A percentile compares a stretch with the other conserved stretches of the same genome.
phyloP scores from a whole-genome alignment of 208 protist species.

The Trypanosoma cruzi region DNA sequence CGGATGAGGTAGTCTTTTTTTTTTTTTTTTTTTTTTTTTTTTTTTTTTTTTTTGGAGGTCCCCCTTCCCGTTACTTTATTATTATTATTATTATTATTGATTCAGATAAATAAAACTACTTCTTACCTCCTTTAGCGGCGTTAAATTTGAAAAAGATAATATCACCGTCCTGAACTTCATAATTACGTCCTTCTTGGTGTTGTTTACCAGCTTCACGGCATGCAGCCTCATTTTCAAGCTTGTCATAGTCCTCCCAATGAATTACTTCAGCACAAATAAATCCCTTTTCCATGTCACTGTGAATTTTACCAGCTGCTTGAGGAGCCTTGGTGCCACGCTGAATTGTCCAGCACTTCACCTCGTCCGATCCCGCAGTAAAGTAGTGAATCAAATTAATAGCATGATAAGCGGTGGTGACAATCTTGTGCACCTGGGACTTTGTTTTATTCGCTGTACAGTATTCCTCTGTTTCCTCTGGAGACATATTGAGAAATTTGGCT shows the following conservation, averaged over 20 bases:
- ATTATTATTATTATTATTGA: slow-evolving; percentile 24
- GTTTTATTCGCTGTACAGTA: slow-evolving; percentile 89
- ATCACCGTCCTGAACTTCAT: slow-evolving; percentile 98
- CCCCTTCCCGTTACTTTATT: slow-evolving; percentile 5
- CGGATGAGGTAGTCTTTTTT: slow-evolving; percentile 8
- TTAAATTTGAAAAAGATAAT: slow-evolving; percentile 99
- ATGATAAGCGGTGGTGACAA: slow-evolving; percentile 96
- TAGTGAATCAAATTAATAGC: slow-evolving; percentile 97
- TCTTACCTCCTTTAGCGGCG: slow-evolving; percentile 90
- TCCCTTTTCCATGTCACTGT: slow-evolving; percentile 98
- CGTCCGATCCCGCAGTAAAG: slow-evolving; percentile 95
- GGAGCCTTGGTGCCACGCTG: slow-evolving; percentile 95
- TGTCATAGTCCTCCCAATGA: slow-evolving; percentile 97
- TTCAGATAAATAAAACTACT: slow-evolving; percentile 33
- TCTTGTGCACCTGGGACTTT: slow-evolving; percentile 92
- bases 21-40: no score
- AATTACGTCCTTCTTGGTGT: slow-evolving; percentile 96
- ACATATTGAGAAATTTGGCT: slow-evolving; percentile 77
- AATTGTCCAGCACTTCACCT: slow-evolving; percentile 99
- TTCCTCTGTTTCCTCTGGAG: slow-evolving; percentile 67
- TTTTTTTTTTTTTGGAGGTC: no score
- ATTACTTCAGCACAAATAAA: slow-evolving; percentile 98
- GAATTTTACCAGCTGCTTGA: slow-evolving; percentile 98
- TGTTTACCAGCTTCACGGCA: slow-evolving; percentile 97
- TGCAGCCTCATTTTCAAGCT: slow-evolving; percentile 94